Base-by-base conservation (phyloP, 352 stramenopile genomes). In the Blastocystis sp. region DNA sequence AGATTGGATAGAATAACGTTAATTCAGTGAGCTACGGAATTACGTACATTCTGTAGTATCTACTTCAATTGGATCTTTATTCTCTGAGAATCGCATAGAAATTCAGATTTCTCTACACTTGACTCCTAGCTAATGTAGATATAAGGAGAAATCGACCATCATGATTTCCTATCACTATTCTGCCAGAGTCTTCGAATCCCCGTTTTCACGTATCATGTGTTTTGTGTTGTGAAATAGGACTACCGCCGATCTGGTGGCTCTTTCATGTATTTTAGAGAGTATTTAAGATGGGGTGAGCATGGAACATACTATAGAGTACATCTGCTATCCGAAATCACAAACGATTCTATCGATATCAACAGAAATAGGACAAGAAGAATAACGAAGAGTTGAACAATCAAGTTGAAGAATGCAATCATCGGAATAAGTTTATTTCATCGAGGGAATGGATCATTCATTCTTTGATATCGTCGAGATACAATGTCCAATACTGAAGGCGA, bases 1-100 rank as follows among this genome's bases (percentile, higher is more conserved):
- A 84, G 22, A 84, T 58, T 37, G 73, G 73, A 84, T 84, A 84
- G 51, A 54, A 84, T 19, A 84, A 51, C 44, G 51, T 60, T 40
- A 84, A 42, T 40, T 13, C 73, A 66, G 27, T 62, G 24, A 84
- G 48, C 73, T 84, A 84, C 27, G 2, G 13, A 27, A 84, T 84
- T 11, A 84, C 33, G 9, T 30, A 27, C 57, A 84, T 64, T 37
- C 51, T 33, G 7, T 15, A 13, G 35, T 3, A 68, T 84, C 53
- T 57, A 84, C 73, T 68, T 84, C 51, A 27, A 84, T 57, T 68
- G n/a, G 44, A 24, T 84, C 73, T 30, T 51, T n/a, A 56, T 78
- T 78, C 30, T 78, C 66, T 27, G 66, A 78, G 11, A 62, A 62
- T 13, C 56, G 56, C 56, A 62, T 62, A n/a, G 13, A 13, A 13